These are phyloP conservation scores for Azolla pinnata DNA, from an alignment of 75 land plant species.

Conservation along the genomic window DNA sequence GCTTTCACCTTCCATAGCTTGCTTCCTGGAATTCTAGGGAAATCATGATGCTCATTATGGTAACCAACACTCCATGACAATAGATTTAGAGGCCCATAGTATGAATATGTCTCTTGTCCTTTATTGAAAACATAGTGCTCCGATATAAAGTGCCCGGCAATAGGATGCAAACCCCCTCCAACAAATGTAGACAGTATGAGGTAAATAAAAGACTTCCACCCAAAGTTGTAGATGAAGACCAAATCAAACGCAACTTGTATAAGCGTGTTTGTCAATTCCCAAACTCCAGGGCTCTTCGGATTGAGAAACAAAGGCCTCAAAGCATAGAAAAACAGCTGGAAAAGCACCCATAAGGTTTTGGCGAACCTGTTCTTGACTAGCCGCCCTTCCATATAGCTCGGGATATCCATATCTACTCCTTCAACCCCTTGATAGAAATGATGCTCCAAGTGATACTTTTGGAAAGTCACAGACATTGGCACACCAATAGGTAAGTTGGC, in stretches of 20 bases:
- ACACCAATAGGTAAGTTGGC: constrained; percentile 94
- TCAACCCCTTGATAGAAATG: constrained; percentile 90
- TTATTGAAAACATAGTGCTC: constrained; percentile 90
- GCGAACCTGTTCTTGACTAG: constrained; percentile 47
- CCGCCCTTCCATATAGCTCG: constrained; percentile 59
- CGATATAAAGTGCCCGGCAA: constrained; percentile 96
- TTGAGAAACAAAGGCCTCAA: constrained; percentile 82
- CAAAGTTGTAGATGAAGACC: constrained; percentile 46
- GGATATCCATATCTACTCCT: constrained; percentile 91
- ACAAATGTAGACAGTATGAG: constrained; percentile 81
- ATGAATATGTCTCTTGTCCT: constrained; percentile 91
- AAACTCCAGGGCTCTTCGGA: constrained; percentile 88
- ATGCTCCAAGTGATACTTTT: constrained; percentile 96
- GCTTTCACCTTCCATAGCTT: constrained; percentile 73
- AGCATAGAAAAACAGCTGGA: constrained; percentile 94
- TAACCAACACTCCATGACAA: constrained; percentile 92
- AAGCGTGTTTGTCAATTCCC: constrained; percentile 62
- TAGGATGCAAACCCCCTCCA: constrained; percentile 98
- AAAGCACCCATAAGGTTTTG: constrained; percentile 72
- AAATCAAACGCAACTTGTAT: constrained; percentile 57
- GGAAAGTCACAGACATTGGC: constrained; percentile 97
- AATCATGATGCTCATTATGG: constrained; percentile 98
- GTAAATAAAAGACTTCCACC: constrained; percentile 72
- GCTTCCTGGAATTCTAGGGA: constrained; percentile 86
- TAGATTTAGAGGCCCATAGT: constrained; percentile 88